Percentiles rank a stretch among this genome's conserved stretches.
Evolutionary conservation across 2,329 filamentous ascomycete genomes (phyloP).

Genomic region (Alternaria viburni): DNA sequence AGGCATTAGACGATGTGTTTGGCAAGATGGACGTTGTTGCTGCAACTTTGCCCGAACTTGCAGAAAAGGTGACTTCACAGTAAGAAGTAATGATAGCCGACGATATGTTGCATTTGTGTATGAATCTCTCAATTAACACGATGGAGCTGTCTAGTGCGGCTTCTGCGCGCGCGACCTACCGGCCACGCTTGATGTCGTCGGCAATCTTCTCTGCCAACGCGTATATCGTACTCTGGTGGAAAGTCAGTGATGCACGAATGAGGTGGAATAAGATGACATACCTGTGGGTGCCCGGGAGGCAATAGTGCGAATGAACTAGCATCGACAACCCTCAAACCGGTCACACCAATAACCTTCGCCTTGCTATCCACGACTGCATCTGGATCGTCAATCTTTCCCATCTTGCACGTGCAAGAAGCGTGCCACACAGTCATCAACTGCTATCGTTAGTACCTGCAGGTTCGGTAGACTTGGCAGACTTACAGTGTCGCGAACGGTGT

Average conservation of each 20-base stretch:
- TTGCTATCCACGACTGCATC: slow-evolving; percentile 45
- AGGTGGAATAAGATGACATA: background rate
- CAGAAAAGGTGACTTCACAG: slow-evolving; percentile 21
- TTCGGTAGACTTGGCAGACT: background rate
- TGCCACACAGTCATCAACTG: slow-evolving; percentile 31
- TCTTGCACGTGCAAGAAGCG: slow-evolving; percentile 33
- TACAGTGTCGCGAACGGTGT: slow-evolving; percentile 19
- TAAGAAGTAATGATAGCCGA: background rate
- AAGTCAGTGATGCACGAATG: background rate
- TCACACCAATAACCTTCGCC: slow-evolving; percentile 43
- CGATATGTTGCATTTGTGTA: background rate
- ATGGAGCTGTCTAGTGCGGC: background rate
- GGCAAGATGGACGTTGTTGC: slow-evolving; percentile 60
- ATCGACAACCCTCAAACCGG: slow-evolving; percentile 45
- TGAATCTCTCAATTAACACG: background rate
- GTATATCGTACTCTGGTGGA: slow-evolving; percentile 12
- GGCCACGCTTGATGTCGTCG: slow-evolving; percentile 20
- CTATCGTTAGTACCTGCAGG: background rate
- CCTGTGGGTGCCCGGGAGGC: slow-evolving; percentile 45
- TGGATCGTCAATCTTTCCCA: slow-evolving; percentile 37
- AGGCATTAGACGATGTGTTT: slow-evolving; percentile 59
- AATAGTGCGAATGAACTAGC: slow-evolving; percentile 39
- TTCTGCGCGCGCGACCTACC: background rate
- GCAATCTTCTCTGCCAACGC: slow-evolving; percentile 45
- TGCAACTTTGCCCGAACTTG: slow-evolving; percentile 57